Conservation (phyloP, 176 grass and related monocot genomes). For the Dendrocalamus sinicus region DNA sequence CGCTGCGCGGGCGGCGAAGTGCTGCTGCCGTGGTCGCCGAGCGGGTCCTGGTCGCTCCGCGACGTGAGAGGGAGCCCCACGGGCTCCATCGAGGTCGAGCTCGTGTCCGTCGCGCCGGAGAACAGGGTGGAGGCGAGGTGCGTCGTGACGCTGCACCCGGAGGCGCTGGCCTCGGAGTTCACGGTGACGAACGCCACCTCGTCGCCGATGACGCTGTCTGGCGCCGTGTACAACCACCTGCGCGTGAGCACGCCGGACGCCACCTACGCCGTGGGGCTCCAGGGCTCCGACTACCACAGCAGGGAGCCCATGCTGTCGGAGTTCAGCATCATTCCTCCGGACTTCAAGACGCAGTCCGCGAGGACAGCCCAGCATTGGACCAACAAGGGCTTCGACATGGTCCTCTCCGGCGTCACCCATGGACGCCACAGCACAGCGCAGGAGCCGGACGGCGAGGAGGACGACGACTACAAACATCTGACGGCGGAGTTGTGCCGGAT, state of each 20-base stretch:
- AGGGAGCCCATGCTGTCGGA: constrained; percentile 55
- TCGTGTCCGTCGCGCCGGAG: constrained; percentile 52
- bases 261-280: constrained; percentile 67
- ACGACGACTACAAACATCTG: constrained; percentile 71
- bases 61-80: constrained; percentile 57
- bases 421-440: neutral
- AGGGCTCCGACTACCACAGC: constrained; percentile 67
- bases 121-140: constrained; percentile 51
- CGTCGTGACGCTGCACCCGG: constrained; percentile 57
- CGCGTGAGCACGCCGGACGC: constrained; percentile 85
- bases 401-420: constrained; percentile 37
- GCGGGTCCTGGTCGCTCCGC: constrained; percentile 59
- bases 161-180: constrained; percentile 57
- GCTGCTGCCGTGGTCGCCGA: constrained; percentile 42
- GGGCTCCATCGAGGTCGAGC: constrained; percentile 70
- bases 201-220: constrained; percentile 52
- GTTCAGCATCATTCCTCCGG: constrained; percentile 65
- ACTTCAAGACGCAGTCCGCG: constrained; percentile 2
- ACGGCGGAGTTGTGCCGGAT: constrained; percentile 63
- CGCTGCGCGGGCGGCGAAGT: constrained; percentile 8
- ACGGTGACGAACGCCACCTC: constrained; percentile 50
- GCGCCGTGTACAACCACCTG: constrained; percentile 70
- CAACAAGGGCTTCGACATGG: constrained; percentile 44
- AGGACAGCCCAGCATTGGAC: constrained; percentile 15
- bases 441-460: constrained; percentile 69